Conservation (phyloP, 768 basidiomycete genomes). For the Pulveroboletus sp. region DNA sequence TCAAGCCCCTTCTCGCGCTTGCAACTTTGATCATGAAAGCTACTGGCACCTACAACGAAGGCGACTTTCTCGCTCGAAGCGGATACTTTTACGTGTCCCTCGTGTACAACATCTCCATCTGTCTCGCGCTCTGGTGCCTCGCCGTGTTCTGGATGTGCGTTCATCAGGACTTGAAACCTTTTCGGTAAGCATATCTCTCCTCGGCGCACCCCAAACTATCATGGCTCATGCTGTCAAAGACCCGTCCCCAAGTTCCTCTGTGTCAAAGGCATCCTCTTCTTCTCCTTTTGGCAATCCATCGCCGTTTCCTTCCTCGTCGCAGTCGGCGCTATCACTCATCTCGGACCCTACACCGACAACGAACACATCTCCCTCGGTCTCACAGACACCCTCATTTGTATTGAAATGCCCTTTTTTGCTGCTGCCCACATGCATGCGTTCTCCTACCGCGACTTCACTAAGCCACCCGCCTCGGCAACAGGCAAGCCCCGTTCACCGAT, state of each 20-base stretch:
- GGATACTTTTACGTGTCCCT: constrained; percentile 91
- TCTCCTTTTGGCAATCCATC: constrained; percentile 97
- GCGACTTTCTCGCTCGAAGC: constrained; percentile 75
- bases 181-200: constrained; percentile 47
- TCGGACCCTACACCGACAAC: constrained; percentile 83
- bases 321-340: constrained; percentile 62
- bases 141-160: constrained; percentile 98
- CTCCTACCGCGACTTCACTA: constrained; percentile 72
- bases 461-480: constrained; percentile 42
- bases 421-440: constrained; percentile 95
- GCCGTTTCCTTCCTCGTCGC: constrained; percentile 86
- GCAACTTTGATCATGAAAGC: constrained; percentile 85
- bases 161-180: constrained; percentile 82
- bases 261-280: constrained; percentile 97
- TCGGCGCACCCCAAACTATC: background rate
- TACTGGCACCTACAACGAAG: constrained; percentile 83
- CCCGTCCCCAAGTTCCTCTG: constrained; percentile 97
- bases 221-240: constrained; percentile 33
- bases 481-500: constrained; percentile 26
- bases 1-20: constrained; percentile 86
- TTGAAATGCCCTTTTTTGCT: constrained; percentile 98
- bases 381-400: constrained; percentile 86
- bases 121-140: constrained; percentile 79
- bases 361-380: constrained; percentile 89
- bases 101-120: constrained; percentile 80